Conservation (phyloP, 208 protist genomes). For the Lotmaria passim region DNA sequence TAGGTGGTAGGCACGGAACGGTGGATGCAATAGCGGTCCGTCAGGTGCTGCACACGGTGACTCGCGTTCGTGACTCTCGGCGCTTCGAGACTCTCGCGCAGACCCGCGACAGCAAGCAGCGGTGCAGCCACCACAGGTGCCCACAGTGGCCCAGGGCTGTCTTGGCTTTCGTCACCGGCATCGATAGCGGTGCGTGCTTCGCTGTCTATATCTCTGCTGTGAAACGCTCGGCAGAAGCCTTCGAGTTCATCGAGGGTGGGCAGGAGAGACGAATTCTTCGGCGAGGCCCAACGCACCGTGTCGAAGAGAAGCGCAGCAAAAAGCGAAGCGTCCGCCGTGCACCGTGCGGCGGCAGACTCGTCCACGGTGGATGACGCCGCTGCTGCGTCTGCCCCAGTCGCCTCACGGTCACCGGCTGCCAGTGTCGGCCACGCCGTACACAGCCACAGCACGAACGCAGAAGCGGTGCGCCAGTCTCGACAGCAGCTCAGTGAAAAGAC, state of each 20-base stretch:
- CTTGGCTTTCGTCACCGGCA: not conserved
- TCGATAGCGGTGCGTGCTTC: not conserved
- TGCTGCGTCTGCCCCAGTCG: not conserved
- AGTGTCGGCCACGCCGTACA: constrained; percentile 10
- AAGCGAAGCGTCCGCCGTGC: constrained; percentile 14
- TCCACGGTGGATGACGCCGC: not conserved
- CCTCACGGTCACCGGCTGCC: not conserved
- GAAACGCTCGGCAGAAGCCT: not conserved
- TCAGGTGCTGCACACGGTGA: constrained; percentile 1
- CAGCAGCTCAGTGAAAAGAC: constrained; percentile 12
- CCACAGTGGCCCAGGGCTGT: constrained; percentile 11
- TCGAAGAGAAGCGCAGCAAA: constrained; percentile 22
- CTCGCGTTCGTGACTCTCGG: too few relatives aligned
- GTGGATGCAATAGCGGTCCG: constrained; percentile 10
- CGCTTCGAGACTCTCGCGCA: not conserved
- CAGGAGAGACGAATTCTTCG: not conserved
- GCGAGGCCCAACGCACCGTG: not conserved
- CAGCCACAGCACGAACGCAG: constrained; percentile 18
- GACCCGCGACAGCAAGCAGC: constrained; percentile 34
- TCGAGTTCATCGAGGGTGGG: constrained; percentile 20
- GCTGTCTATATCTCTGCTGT: not conserved
- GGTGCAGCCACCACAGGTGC: constrained; percentile 35
- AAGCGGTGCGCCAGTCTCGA: constrained; percentile 14
- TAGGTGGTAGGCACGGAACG: not conserved
- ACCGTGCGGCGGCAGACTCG: not conserved